phyloP scores from a whole-genome alignment of 2,329 filamentous ascomycete species.

The Cadophora sp. region DNA sequence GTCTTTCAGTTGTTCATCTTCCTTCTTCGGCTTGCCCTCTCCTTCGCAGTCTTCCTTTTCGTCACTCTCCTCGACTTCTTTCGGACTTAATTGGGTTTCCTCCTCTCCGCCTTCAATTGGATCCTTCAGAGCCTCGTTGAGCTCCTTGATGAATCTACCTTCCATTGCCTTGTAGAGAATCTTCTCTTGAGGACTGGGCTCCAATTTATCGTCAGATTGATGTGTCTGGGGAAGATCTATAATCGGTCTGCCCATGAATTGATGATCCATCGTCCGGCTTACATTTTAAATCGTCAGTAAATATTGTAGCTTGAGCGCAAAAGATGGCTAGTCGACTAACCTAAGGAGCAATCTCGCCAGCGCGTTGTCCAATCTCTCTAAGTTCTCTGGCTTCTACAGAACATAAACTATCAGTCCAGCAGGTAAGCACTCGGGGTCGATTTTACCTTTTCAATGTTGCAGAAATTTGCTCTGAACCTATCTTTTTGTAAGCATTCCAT shows the following conservation, averaged over 20 bases:
- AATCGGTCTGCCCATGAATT: constrained; percentile 12
- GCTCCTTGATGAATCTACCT: not conserved
- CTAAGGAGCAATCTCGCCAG: not conserved
- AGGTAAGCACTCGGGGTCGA: not conserved
- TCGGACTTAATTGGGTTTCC: not conserved
- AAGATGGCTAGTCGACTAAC: not conserved
- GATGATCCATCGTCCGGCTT: constrained; percentile 9
- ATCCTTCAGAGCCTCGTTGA: not conserved
- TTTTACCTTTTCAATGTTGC: not conserved
- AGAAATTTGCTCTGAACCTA: constrained; percentile 10
- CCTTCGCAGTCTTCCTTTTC: not conserved
- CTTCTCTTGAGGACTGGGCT: not conserved
- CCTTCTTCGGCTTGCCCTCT: not conserved
- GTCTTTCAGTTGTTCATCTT: not conserved
- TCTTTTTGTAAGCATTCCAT: not conserved
- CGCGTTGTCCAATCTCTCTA: not conserved
- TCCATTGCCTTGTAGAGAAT: constrained; percentile 14
- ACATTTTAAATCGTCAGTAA: not conserved
- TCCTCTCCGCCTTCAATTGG: not conserved
- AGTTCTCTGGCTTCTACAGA: not conserved
- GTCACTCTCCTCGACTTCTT: not conserved
- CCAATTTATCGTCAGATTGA: not conserved
- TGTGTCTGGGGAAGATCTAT: constrained; percentile 6
- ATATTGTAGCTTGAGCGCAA: no score
- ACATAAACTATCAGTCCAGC: not conserved